Percentiles rank a stretch among this genome's conserved stretches.
These are phyloP conservation scores for Tubosaeta sp. DNA, from an alignment of 768 basidiomycete genomes.

Conservation along the genomic window DNA sequence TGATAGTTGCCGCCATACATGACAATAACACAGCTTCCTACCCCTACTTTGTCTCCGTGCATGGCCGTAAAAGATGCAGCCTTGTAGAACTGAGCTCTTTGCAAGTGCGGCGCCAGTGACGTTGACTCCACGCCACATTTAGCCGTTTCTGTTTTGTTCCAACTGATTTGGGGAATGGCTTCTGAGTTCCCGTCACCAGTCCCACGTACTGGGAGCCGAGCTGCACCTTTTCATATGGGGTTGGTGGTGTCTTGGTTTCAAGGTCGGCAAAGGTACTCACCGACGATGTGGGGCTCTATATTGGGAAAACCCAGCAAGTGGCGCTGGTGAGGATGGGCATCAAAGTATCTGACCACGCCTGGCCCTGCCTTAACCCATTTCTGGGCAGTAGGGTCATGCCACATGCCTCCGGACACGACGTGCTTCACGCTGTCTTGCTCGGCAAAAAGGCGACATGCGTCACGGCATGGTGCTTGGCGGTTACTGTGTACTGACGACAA, in stretches of 20 bases:
- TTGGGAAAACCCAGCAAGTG: conserved; percentile 1
- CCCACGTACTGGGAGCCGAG: too few species aligned
- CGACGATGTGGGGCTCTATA: background rate
- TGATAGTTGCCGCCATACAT: background rate
- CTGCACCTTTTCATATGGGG: too few species aligned
- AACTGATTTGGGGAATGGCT: background rate
- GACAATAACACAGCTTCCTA: background rate
- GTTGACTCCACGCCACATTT: background rate
- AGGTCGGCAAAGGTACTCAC: background rate
- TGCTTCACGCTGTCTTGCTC: background rate
- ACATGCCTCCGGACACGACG: background rate
- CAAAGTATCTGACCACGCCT: background rate
- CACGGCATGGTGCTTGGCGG: background rate
- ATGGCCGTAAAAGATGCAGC: background rate
- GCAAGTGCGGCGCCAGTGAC: too few species aligned
- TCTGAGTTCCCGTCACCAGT: too few species aligned
- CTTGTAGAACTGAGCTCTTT: background rate
- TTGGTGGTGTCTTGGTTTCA: too few species aligned
- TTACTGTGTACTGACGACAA: background rate
- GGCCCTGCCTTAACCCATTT: conserved; percentile 2
- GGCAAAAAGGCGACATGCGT: background rate
- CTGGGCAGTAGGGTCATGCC: conserved; percentile 3
- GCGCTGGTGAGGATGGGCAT: conserved; percentile 3
- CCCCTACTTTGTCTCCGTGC: background rate
- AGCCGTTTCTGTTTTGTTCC: background rate